Percentiles rank a stretch among this genome's conserved stretches.
Conservation (phyloP, 495 filamentous ascomycete genomes). For the Aspergillus leporis region DNA sequence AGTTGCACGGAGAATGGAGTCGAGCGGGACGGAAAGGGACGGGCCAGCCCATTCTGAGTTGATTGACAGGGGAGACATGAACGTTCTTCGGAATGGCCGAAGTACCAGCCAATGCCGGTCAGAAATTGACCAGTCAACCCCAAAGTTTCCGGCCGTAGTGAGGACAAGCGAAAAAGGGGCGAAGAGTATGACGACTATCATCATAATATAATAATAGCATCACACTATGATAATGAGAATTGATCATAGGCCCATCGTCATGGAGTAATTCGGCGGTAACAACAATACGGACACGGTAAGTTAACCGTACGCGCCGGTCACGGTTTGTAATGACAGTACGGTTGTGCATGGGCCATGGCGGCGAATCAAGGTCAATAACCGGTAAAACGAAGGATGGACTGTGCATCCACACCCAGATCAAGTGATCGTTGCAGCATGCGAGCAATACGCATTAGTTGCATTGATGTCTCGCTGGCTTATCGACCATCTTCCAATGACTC, state of each 20-base stretch:
- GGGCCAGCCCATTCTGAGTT: constrained; percentile 33
- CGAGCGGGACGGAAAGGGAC: constrained; percentile 48
- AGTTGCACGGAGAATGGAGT: constrained; percentile 19
- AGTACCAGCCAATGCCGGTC: constrained; percentile 6
- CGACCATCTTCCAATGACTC: constrained; percentile 24
- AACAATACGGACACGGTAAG: constrained; percentile 27
- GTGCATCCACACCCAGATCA: constrained; percentile 52
- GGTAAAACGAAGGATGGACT: constrained; percentile 22
- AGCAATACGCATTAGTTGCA: constrained; percentile 39
- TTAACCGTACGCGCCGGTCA: constrained; percentile 32
- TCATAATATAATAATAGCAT: neutral
- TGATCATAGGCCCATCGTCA: neutral
- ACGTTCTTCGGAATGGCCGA: constrained; percentile 17
- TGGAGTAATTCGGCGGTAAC: constrained; percentile 15
- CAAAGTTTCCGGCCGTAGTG: constrained; percentile 8
- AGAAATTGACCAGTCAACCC: constrained; percentile 9
- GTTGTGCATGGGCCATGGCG: constrained; percentile 10
- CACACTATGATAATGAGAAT: constrained; percentile 8
- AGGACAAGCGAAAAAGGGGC: neutral
- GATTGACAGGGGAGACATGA: constrained; percentile 12
- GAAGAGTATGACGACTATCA: neutral
- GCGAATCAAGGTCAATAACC: neutral
- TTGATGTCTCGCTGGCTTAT: constrained; percentile 26
- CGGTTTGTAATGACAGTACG: constrained; percentile 16
- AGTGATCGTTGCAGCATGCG: constrained; percentile 70